Evolutionary conservation across 2,329 filamentous ascomycete species (phyloP), one percentile per base, ranked within the genome.

Genomic region (Coleophoma eucalyptorum): DNA sequence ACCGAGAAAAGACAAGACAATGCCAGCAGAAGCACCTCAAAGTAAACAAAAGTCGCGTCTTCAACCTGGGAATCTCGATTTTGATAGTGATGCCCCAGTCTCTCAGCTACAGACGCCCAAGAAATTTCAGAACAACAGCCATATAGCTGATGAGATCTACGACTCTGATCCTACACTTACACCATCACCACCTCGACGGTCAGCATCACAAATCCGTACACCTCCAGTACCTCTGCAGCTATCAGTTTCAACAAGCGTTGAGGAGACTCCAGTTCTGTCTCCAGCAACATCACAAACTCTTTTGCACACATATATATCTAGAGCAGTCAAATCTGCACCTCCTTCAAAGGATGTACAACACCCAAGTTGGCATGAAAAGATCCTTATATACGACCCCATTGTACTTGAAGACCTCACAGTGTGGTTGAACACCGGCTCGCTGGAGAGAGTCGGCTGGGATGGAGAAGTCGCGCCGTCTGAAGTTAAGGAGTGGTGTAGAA

Each of bases 351-450:
- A 84, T 56, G 69, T 76, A 1, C 55, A 57, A 6, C 65, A 76
- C 2, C 83, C 82, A 13, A 90, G 82, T 2, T 97, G 92, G 89
- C 78, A 95, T 60, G 90, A 97, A 69, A 95, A 91, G 70, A 97
- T 99, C 43, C 74, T 97, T 5, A 81, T 97, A 65, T 97, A 95
- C 65, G 92, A 97, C 61, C 90, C 93, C 0, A 87, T 99, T 41
- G 78, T 94, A 1, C 69, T 97, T 0, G 93, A 97, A 68, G 91
- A 97, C 57, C 73, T 99, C 13, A 80, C 92, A 0, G 70, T 73
- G 0, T 97, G 91, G 88, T 70, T 97, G 15, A 97, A 96, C 59
- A 78, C 78, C 3, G 86, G 86, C 12, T 81, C 83, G 20, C 69
- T 92, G 42, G 77, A 76, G 12, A 72, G 74, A 3, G 78, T 83